These are phyloP conservation scores for Stephanodiscus minutulus DNA, from an alignment of 108 stramenopile species.

Conservation along the genomic window DNA sequence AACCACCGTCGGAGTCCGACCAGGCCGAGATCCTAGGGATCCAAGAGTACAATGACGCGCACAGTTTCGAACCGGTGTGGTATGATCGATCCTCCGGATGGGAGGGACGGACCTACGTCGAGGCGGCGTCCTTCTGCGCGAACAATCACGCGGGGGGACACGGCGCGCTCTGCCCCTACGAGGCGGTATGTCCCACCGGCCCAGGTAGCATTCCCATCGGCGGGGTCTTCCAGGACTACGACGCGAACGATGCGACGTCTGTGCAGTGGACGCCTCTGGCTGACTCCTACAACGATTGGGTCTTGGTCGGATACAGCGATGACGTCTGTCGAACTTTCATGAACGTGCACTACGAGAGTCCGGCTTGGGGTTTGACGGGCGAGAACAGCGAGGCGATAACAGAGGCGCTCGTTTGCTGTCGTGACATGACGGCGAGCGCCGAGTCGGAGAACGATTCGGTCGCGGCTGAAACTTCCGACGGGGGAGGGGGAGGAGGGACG, in stretches of 20 bases:
- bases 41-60: no score
- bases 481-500: background rate
- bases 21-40: background rate
- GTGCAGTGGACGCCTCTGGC: slow-evolving; percentile 27
- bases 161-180: slow-evolving; percentile 19
- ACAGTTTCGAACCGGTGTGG: background rate
- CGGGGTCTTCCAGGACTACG: background rate
- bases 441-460: no score
- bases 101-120: slow-evolving; percentile 15
- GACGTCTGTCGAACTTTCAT: slow-evolving; percentile 28
- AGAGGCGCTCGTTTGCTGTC: slow-evolving; percentile 29
- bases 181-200: background rate
- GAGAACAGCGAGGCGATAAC: slow-evolving; percentile 38
- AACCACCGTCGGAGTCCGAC: no score
- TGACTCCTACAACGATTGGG: slow-evolving; percentile 40
- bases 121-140: slow-evolving; percentile 17
- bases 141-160: background rate
- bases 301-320: slow-evolving; percentile 3
- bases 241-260: no score
- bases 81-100: slow-evolving; percentile 15
- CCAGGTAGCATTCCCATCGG: background rate
- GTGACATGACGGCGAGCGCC: background rate
- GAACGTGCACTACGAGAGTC: slow-evolving; percentile 17
- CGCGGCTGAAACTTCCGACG: no score
- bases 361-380: slow-evolving; percentile 33